A percentile compares a stretch with the other conserved stretches of the same genome.
These are phyloP conservation scores for Acacia acuminata DNA, from an alignment of 306 rosid genomes.

Conservation along the genomic window DNA sequence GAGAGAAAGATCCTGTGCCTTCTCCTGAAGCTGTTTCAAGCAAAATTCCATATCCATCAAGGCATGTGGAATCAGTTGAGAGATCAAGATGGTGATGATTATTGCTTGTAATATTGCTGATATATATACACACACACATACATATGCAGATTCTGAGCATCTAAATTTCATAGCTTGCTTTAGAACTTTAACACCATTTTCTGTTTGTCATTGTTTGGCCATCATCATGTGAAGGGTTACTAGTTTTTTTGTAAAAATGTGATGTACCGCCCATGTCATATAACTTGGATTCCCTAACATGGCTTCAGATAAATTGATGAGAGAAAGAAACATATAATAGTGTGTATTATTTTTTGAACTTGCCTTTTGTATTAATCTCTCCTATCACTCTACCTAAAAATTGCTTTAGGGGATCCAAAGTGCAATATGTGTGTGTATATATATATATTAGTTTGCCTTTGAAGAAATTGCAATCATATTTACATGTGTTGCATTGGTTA, in stretches of 20 bases:
- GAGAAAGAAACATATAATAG: not conserved
- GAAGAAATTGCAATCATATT: not conserved
- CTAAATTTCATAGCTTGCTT: constrained; percentile 12
- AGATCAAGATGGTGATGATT: constrained; percentile 56
- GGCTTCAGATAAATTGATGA: not conserved
- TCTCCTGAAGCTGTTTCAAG: constrained; percentile 40
- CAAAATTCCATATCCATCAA: constrained; percentile 41
- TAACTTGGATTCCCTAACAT: not conserved
- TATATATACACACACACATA: not conserved
- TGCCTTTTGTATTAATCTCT: not conserved
- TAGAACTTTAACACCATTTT: not conserved
- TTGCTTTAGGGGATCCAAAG: not conserved
- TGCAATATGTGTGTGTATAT: constrained; percentile 5
- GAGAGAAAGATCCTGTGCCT: constrained; percentile 52
- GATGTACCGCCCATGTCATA: constrained; percentile 18
- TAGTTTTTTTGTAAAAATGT: constrained; percentile 52
- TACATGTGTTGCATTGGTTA: not conserved
- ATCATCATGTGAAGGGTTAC: constrained; percentile 24
- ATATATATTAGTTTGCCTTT: constrained; percentile 24
- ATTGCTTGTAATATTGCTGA: constrained; percentile 13
- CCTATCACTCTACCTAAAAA: not conserved
- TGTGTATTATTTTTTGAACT: not conserved
- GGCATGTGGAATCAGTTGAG: constrained; percentile 41
- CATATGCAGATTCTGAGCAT: constrained; percentile 33
- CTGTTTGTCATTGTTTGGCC: constrained; percentile 29